Percentiles rank a stretch among this genome's conserved stretches.
These are phyloP conservation scores for Cicer bijugum DNA, from an alignment of 306 rosid species.

Conservation along the genomic window DNA sequence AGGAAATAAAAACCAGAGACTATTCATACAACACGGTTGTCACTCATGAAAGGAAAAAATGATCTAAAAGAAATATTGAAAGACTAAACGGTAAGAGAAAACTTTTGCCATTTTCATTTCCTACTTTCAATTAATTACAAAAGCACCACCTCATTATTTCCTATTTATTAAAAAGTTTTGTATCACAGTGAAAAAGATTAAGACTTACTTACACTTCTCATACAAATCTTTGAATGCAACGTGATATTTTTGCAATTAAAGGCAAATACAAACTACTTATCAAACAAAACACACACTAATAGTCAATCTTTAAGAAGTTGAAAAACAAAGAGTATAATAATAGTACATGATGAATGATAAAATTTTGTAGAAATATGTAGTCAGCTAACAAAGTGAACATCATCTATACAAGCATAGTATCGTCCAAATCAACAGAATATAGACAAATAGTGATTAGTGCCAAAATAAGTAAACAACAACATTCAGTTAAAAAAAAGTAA, in stretches of 20 bases:
- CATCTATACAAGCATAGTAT: conserved; percentile 5
- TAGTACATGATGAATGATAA: not conserved
- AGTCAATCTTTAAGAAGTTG: not conserved
- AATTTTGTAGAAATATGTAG: not conserved
- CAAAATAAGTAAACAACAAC: conserved; percentile 26
- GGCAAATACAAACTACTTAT: not conserved
- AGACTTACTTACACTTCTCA: not conserved
- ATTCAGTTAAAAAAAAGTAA: not conserved
- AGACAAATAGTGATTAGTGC: conserved; percentile 29
- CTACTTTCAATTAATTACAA: not conserved
- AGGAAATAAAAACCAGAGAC: not conserved
- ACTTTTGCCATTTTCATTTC: not conserved
- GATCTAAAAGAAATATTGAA: not conserved
- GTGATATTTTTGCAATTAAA: not conserved
- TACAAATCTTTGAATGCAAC: not conserved
- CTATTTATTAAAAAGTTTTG: not conserved
- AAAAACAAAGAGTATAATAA: not conserved
- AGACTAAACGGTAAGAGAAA: not conserved
- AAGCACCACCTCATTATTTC: not conserved
- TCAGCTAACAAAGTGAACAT: conserved; percentile 12
- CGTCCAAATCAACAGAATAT: conserved; percentile 27
- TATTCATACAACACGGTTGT: not conserved
- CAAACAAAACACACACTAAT: not conserved
- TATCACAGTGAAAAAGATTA: not conserved
- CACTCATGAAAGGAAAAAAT: too few species aligned